Percentiles rank a stretch among this genome's conserved stretches.
These are phyloP conservation scores for Trichoderma gamsii DNA, from an alignment of 495 filamentous ascomycete genomes.

Conservation along the genomic window DNA sequence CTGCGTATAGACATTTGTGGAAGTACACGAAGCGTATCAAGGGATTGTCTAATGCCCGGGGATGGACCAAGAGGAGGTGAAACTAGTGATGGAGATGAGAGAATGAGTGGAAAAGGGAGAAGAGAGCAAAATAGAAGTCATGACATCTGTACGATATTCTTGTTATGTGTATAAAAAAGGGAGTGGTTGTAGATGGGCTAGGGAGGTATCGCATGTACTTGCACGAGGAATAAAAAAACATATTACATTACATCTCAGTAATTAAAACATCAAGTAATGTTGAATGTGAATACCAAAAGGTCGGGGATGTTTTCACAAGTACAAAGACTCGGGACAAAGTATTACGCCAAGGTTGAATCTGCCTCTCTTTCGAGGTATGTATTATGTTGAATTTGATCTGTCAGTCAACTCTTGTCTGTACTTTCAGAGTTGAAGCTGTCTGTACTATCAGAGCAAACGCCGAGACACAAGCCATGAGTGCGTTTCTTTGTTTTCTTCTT, in stretches of 20 bases:
- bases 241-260: background rate
- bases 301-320: too few species aligned
- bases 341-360: too few species aligned
- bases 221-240: background rate
- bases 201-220: background rate
- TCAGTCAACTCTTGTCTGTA: too few species aligned
- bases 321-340: too few species aligned
- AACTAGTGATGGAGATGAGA: background rate
- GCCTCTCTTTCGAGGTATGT: too few species aligned
- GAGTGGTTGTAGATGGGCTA: background rate
- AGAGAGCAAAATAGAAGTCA: background rate
- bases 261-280: background rate
- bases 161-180: constrained; percentile 4
- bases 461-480: too few species aligned
- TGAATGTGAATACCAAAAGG: background rate
- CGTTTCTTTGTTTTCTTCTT: too few species aligned
- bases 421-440: too few species aligned
- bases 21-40: constrained; percentile 46
- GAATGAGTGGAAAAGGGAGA: background rate
- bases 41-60: constrained; percentile 23
- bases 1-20: constrained; percentile 49
- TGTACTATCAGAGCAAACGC: too few species aligned
- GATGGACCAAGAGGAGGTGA: constrained; percentile 20
- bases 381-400: too few species aligned
- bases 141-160: constrained; percentile 6